Conservation (phyloP, 2,329 filamentous ascomycete species). For the Fusarium fracticaudum region DNA sequence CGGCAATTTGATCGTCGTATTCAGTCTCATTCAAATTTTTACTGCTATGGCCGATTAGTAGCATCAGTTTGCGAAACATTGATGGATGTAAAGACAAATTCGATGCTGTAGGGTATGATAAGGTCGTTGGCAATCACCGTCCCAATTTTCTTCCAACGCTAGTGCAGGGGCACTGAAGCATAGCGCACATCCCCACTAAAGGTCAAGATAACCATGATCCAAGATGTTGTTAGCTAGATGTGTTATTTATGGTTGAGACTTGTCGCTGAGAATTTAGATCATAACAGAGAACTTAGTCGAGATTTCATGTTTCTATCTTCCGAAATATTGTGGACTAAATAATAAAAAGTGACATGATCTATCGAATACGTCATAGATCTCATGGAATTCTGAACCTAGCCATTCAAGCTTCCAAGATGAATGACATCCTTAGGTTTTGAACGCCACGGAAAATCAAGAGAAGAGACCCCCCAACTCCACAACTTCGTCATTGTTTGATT, state of each 20-base stretch:
- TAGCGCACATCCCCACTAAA: neutral
- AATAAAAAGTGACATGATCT: neutral
- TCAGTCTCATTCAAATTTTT: fast-evolving
- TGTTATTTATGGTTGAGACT: no score
- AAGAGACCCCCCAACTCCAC: neutral
- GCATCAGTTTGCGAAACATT: fast-evolving
- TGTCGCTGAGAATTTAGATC: fast-evolving
- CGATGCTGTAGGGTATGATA: neutral
- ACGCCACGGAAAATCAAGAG: neutral
- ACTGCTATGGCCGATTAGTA: fast-evolving
- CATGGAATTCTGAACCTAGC: fast-evolving
- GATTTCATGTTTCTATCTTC: fast-evolving
- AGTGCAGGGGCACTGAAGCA: neutral
- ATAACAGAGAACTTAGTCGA: no score
- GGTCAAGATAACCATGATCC: neutral
- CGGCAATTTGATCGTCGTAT: fast-evolving
- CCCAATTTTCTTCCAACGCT: neutral
- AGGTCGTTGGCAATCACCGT: neutral
- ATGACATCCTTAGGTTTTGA: fast-evolving
- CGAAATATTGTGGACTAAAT: neutral
- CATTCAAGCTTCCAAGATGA: neutral
- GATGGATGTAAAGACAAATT: neutral
- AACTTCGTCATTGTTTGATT: neutral
- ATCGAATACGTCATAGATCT: fast-evolving
- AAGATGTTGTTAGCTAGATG: no score